These are phyloP conservation scores for Diospyros kaki DNA, from an alignment of 148 eudicot genomes.

Conservation along the genomic window DNA sequence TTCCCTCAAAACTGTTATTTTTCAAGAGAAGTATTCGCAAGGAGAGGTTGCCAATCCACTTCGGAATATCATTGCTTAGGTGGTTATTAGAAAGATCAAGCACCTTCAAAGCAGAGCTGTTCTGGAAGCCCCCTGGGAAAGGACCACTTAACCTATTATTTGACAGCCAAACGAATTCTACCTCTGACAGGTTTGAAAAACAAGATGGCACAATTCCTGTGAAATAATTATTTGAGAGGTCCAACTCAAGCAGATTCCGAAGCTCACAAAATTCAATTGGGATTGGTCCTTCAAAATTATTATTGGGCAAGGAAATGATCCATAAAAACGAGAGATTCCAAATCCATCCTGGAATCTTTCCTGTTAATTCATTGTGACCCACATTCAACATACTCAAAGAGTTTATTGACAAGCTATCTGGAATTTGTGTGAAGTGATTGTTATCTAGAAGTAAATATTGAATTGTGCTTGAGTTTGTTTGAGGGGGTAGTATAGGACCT, in stretches of 20 bases:
- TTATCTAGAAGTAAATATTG: neutral
- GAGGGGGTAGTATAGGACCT: neutral
- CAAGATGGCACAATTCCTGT: slow-evolving; percentile 2
- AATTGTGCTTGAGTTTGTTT: neutral
- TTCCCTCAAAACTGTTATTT: neutral
- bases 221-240: neutral
- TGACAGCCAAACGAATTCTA: neutral
- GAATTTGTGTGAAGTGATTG: neutral
- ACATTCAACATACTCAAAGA: neutral
- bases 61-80: neutral
- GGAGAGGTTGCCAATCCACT: neutral
- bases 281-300: slow-evolving; percentile 4
- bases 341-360: neutral
- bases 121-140: neutral
- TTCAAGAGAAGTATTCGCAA: neutral
- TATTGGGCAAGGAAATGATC: neutral
- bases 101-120: neutral
- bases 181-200: neutral
- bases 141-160: neutral
- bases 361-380: neutral
- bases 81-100: neutral
- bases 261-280: slow-evolving; percentile 1
- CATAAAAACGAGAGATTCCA: neutral
- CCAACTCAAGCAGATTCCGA: neutral
- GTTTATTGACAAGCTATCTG: neutral